Percentiles rank a stretch among this genome's conserved stretches.
phyloP scores from a whole-genome alignment of 1,284 basidiomycete species.

The Sanghuangporus weigelae region DNA sequence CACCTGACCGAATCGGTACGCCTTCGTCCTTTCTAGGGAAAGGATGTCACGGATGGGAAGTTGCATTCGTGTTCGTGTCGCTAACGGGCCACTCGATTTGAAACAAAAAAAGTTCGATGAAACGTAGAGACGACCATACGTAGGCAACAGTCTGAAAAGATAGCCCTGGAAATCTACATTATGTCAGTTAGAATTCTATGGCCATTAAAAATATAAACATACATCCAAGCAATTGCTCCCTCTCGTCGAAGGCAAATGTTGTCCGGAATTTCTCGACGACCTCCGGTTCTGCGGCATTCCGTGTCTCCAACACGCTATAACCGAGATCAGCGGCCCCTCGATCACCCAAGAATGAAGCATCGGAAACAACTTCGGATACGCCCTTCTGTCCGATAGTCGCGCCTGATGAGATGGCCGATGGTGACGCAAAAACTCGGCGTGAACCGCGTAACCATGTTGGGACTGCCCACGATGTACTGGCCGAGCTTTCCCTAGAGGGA shows the following conservation, averaged over 20 bases:
- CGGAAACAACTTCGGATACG: conserved; percentile 42
- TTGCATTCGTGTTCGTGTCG: conserved; percentile 84
- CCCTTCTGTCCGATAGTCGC: conserved; percentile 22
- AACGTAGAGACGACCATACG: conserved; percentile 82
- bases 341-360: conserved; percentile 12
- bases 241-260: conserved; percentile 82
- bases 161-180: conserved; percentile 80
- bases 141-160: conserved; percentile 79
- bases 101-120: conserved; percentile 89
- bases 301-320: conserved; percentile 71
- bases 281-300: conserved; percentile 57
- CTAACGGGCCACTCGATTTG: conserved; percentile 74
- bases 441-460: conserved; percentile 65
- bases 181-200: neutral
- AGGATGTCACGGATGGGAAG: conserved; percentile 87
- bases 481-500: conserved; percentile 26
- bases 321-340: conserved; percentile 51
- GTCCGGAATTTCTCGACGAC: conserved; percentile 70
- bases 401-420: conserved; percentile 17
- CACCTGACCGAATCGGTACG: conserved; percentile 84
- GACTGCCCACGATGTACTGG: conserved; percentile 50
- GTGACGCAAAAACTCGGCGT: conserved; percentile 36
- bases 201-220: conserved; percentile 30
- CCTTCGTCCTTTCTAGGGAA: conserved; percentile 78
- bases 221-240: conserved; percentile 85